Evolutionary conservation across 306 rosid species (phyloP).

Genomic region (Gastrolobium bilobum): DNA sequence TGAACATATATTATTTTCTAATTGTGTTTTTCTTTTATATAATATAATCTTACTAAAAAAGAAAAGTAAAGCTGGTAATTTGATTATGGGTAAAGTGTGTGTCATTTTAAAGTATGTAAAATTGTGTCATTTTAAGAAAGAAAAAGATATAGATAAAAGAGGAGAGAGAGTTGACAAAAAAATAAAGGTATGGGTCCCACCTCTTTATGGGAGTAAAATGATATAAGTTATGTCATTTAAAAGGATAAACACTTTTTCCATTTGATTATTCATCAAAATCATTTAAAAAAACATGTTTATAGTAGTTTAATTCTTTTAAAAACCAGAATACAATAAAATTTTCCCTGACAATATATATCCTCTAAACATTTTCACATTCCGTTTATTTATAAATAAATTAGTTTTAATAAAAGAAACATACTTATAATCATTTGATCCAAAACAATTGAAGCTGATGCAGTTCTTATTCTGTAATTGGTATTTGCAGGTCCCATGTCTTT

Average conservation of each 20-base stretch:
- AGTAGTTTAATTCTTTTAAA: neutral
- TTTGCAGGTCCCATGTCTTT: conserved; percentile 80
- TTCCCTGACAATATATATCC: neutral
- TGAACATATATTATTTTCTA: no score
- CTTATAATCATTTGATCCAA: neutral
- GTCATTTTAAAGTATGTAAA: no score
- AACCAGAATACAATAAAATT: neutral
- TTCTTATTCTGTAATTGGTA: conserved; percentile 5
- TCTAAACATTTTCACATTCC: neutral
- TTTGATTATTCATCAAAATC: neutral
- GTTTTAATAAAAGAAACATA: neutral
- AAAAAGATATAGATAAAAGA: no score
- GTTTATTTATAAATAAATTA: neutral
- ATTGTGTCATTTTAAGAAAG: no score
- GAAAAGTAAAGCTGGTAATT: neutral
- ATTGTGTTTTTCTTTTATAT: no score
- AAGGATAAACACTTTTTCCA: no score
- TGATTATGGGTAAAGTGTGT: no score
- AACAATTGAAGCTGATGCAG: neutral
- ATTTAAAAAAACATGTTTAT: neutral
- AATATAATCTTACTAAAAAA: neutral
- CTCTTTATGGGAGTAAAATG: no score
- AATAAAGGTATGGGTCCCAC: no score
- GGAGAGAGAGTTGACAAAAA: no score
- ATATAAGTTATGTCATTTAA: no score